Evolutionary conservation across 345 rosid genomes (phyloP).

Genomic region (Salix exigua): DNA sequence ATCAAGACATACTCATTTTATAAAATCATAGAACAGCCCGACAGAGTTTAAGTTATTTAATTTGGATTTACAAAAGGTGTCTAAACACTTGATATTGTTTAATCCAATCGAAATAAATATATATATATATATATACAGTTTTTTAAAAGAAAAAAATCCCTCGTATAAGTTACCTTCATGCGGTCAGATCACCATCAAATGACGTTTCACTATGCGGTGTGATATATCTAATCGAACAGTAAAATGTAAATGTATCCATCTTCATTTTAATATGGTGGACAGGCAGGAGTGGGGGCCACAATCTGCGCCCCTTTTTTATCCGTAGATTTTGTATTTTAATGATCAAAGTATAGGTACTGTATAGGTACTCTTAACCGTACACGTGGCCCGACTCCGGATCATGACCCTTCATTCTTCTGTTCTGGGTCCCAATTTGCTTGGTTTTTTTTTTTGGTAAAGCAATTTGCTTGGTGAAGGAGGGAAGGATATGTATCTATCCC

Average conservation of each 20-base stretch:
- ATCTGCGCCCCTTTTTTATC: neutral
- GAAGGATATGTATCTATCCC: constrained; percentile 1
- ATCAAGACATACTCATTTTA: no score
- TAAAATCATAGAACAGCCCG: no score
- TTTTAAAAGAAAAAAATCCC: neutral
- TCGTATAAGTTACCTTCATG: neutral
- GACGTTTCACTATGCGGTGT: constrained; percentile 17
- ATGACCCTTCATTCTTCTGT: constrained; percentile 13
- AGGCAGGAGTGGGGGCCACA: neutral
- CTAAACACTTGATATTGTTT: no score
- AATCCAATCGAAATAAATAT: no score
- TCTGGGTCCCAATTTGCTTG: constrained; percentile 15
- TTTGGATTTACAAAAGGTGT: no score
- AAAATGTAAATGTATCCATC: neutral
- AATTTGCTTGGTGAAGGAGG: neutral
- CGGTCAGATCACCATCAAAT: constrained; percentile 11
- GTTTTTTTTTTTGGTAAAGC: no score
- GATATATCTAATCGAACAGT: constrained; percentile 8
- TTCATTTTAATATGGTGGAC: neutral
- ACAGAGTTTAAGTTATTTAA: no score
- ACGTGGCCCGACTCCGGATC: constrained; percentile 20
- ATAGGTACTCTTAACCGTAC: constrained; percentile 19
- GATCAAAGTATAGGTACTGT: neutral
- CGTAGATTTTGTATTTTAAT: constrained; percentile 18
- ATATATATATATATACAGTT: no score